Conservation (phyloP, 306 rosid species). For the Dicorynia guianensis region DNA sequence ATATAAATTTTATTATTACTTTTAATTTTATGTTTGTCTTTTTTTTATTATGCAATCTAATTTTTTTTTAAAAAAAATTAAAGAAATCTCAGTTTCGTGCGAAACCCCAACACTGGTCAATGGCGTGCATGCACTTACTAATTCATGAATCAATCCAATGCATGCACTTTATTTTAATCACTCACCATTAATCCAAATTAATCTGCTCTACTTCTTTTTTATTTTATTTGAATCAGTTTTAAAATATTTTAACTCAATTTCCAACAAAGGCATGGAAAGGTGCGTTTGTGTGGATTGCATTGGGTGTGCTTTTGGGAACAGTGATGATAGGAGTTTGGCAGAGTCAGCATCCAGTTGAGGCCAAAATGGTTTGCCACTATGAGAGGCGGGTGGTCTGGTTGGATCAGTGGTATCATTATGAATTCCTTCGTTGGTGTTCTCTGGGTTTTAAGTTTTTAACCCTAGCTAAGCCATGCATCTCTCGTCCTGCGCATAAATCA, state of each 20-base stretch:
- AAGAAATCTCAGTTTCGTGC: no score
- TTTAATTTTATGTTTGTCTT: no score
- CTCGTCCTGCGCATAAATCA: no score
- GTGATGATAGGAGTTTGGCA: conserved; percentile 11
- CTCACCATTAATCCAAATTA: no score
- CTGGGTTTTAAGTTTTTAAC: not conserved
- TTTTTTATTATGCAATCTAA: no score
- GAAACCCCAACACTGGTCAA: conserved; percentile 29
- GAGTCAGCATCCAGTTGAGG: conserved; percentile 37
- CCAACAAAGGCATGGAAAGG: conserved; percentile 32
- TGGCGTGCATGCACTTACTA: conserved; percentile 29
- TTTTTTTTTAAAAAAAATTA: no score
- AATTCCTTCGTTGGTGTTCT: conserved; percentile 1
- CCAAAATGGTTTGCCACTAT: conserved; percentile 33
- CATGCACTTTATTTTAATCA: not conserved
- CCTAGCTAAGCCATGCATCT: no score
- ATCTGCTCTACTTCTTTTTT: no score
- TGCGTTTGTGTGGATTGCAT: not conserved
- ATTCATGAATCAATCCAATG: conserved; percentile 29
- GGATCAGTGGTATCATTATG: not conserved
- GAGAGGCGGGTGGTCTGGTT: no score
- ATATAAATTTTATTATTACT: no score
- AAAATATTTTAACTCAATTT: not conserved
- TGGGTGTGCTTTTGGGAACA: not conserved
- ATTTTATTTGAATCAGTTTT: no score